Base-by-base conservation (phyloP, 1,284 basidiomycete species). In the Microbotryum lychnidis-dioicae region DNA sequence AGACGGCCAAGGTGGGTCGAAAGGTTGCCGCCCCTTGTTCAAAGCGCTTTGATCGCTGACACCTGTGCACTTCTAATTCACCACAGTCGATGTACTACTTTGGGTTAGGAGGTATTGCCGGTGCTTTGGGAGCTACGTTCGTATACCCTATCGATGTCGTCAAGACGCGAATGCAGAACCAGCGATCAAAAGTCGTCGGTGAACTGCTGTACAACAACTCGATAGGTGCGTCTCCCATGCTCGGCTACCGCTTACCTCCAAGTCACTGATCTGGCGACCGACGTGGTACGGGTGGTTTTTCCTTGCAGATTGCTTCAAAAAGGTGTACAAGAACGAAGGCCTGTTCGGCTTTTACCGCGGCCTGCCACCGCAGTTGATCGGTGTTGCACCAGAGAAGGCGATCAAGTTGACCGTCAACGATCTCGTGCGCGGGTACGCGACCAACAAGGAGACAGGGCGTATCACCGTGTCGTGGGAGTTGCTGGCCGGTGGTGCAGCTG, bases 341-440 rank as follows among this genome's bases (percentile, higher is more conserved):
- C 64, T 90, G 9, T 69, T 71, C n/a, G 96, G 93, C 9, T 98
- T 98, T 78, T 98, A 99, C 77, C 87, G 93, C 48, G 94, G 94
- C 60, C 83, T 98, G 56, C 86, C 91, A 8, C 94, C 94, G 47
- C 94, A 99, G 74, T 82, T 99, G 59, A 82, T 99, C 69, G 89
- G 94, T 72, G 94, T 99, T 49, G 96, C 94, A 16, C 94, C 94
- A 16, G 94, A 99, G 77, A 99, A 96, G 78, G 91, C 91, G 14
- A 94, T 96, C 78, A 96, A 98, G 74, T 75, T 79, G 21, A 96
- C 94, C 3, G 87, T 98, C 67, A 98, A 98, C 79, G 94, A 97
- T 73, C 78, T 96, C 57, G 82, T 99, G 44, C 85, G 94, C 58
- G 81, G 83, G 21, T 82, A 84, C 61, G 84, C 86, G 16, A 93